Conservation (phyloP, 2,329 filamentous ascomycete genomes). For the Neurospora sp. region DNA sequence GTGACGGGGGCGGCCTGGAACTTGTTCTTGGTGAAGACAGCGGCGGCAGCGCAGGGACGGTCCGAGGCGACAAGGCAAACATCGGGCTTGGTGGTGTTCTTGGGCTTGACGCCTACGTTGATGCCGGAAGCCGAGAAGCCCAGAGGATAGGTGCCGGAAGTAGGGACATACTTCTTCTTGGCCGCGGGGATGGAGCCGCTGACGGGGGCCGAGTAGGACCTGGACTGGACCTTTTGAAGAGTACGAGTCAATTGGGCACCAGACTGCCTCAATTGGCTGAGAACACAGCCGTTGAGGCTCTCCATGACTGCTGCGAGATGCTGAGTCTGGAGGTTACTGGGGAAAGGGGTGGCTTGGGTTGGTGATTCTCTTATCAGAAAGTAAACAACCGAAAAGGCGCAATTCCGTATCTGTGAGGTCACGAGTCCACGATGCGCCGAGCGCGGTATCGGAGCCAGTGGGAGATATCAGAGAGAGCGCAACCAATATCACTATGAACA, state of each 20-base stretch:
- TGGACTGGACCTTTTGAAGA: constrained; percentile 17
- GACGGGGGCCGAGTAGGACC: constrained; percentile 49
- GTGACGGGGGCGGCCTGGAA: constrained; percentile 95
- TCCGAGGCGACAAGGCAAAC: constrained; percentile 83
- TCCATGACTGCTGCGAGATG: constrained; percentile 10
- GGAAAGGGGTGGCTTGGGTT: not conserved
- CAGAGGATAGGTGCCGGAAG: constrained; percentile 74
- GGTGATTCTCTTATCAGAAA: not conserved
- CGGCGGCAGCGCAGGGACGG: constrained; percentile 73
- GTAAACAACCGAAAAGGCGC: not conserved
- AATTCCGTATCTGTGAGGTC: not conserved
- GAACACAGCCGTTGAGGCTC: constrained; percentile 11
- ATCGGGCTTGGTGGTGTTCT: constrained; percentile 85
- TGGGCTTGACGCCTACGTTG: constrained; percentile 86
- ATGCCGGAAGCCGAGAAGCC: constrained; percentile 82
- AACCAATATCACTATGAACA: not conserved
- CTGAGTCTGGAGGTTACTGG: not conserved
- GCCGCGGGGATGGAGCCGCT: constrained; percentile 56
- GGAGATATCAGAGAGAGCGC: not conserved
- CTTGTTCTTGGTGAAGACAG: constrained; percentile 95
- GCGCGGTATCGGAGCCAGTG: not conserved
- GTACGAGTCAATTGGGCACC: constrained; percentile 13
- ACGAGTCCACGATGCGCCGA: not conserved
- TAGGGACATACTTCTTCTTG: constrained; percentile 87
- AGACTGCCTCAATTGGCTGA: constrained; percentile 17